Base-by-base conservation (phyloP, 805 yeast genomes). In the Lachancea thermotolerans region DNA sequence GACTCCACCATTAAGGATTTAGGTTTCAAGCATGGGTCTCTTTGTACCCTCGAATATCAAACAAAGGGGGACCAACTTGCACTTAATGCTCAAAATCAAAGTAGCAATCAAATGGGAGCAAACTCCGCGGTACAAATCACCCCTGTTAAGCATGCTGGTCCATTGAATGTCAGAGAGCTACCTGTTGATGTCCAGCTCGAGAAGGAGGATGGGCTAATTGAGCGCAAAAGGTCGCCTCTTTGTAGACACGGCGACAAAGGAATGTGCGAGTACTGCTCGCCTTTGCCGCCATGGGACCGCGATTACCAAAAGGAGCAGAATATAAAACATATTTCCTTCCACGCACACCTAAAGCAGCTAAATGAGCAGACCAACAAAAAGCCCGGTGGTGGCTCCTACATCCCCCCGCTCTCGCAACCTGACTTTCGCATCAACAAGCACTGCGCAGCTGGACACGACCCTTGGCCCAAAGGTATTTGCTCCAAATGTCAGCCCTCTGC, bases 181-280 rank as follows among this genome's bases (percentile, higher is more conserved):
- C 67, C 75, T 0, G 74, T 90, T 1, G 99, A 93, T 64, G 75
- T 75, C 41, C 61, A 59, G 10, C 70, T 90, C 30, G 90, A 83
- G 41, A 71, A 69, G 27, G 73, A 77, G 44, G 75, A 77, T 37
- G 99, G 99, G 0, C 68, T 84, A 45, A 87, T 93, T 45, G 65
- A 73, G 27, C 74, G 99, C 30, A 65, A 70, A 32, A 73, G 70
- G 50, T 77, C 87, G 1, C 55, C 63, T 2, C 68, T 89, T 49
- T 91, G 99, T 65, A 77, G 82, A 48, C 99, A 93, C 62, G 85
- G 91, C 2, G 91, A 82, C 33, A 83, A 82, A 55, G 99, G 98
- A 1, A 93, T 93, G 98, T 93, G 99, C 65, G 99, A 93, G 59
- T 88, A 89, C 60, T 93, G 98, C 63, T 80, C 95, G 30, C 96